Conservation (phyloP, 2,329 filamentous ascomycete genomes). For the Paecilomyces niveus region DNA sequence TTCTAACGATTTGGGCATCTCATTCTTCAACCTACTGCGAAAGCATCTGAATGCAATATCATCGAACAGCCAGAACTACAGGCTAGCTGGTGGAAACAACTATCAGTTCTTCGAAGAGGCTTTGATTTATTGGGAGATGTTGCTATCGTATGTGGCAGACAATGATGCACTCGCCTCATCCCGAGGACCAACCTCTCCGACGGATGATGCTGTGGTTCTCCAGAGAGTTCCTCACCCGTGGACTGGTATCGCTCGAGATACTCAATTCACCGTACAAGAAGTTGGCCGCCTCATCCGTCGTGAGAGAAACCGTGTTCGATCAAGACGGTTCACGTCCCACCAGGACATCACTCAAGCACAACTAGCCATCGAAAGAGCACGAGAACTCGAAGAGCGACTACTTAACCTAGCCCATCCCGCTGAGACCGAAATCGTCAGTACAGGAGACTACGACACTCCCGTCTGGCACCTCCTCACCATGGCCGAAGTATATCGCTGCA, state of each 20-base stretch:
- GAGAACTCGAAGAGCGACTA: slow-evolving; percentile 42
- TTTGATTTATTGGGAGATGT: slow-evolving; percentile 54
- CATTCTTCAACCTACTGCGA: slow-evolving; percentile 40
- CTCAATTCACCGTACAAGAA: slow-evolving; percentile 36
- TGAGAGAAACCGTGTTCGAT: slow-evolving; percentile 28
- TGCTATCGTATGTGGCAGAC: slow-evolving; percentile 47
- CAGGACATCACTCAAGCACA: slow-evolving; percentile 26
- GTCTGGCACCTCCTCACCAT: slow-evolving; percentile 47
- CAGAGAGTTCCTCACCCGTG: slow-evolving; percentile 32
- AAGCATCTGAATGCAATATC: slow-evolving; percentile 37
- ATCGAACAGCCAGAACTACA: slow-evolving; percentile 17
- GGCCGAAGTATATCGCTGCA: slow-evolving; percentile 47
- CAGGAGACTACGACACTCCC: slow-evolving; percentile 46
- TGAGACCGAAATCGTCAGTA: slow-evolving; percentile 42
- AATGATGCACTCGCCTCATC: slow-evolving; percentile 28
- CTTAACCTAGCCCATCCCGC: slow-evolving; percentile 40
- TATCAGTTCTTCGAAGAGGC: slow-evolving; percentile 51
- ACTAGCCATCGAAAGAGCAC: slow-evolving; percentile 28
- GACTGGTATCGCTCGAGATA: slow-evolving; percentile 33
- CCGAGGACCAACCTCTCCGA: slow-evolving; percentile 10
- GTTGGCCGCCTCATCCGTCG: slow-evolving; percentile 35
- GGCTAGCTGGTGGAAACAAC: slow-evolving; percentile 27
- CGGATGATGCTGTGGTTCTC: slow-evolving; percentile 20
- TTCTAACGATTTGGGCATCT: slow-evolving; percentile 47
- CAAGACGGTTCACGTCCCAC: slow-evolving; percentile 29